Conservation (phyloP, 2,329 filamentous ascomycete genomes). For the Colletotrichum brevisporum region DNA sequence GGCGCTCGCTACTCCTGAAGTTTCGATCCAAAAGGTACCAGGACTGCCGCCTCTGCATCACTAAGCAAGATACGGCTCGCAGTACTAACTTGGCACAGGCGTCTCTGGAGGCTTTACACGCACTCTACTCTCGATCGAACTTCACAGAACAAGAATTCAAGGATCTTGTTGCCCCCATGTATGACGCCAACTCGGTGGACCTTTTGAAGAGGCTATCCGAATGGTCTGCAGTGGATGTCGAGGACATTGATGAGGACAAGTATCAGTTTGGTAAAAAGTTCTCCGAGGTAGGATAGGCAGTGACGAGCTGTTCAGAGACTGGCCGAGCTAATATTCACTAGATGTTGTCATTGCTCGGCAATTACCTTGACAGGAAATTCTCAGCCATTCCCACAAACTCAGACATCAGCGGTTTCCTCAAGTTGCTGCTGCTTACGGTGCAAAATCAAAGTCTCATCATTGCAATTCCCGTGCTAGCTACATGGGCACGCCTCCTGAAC, state of each 20-base stretch:
- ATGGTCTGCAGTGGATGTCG: constrained; percentile 84
- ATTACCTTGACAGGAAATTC: constrained; percentile 85
- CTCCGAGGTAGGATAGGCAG: constrained; percentile 76
- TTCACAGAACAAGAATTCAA: constrained; percentile 85
- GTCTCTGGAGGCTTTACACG: constrained; percentile 86
- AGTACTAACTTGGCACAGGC: constrained; percentile 64
- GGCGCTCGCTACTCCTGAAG: constrained; percentile 77
- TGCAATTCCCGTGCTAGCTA: constrained; percentile 91
- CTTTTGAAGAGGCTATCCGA: constrained; percentile 82
- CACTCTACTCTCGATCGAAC: constrained; percentile 81
- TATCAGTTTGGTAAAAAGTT: constrained; percentile 95
- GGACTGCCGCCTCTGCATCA: not conserved
- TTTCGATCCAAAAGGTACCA: constrained; percentile 79
- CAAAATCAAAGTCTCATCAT: constrained; percentile 91
- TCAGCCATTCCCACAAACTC: constrained; percentile 72
- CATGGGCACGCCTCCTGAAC: constrained; percentile 87
- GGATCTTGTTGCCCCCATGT: constrained; percentile 84
- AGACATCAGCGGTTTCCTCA: constrained; percentile 82
- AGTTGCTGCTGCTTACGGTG: constrained; percentile 83
- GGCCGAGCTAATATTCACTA: constrained; percentile 51
- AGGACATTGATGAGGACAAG: constrained; percentile 90
- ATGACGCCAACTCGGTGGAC: constrained; percentile 77
- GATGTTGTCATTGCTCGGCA: constrained; percentile 88
- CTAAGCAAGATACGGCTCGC: not conserved
- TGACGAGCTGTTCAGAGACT: not conserved